Conservation (phyloP, 441 rosid genomes). For the Jatropha podagrica region DNA sequence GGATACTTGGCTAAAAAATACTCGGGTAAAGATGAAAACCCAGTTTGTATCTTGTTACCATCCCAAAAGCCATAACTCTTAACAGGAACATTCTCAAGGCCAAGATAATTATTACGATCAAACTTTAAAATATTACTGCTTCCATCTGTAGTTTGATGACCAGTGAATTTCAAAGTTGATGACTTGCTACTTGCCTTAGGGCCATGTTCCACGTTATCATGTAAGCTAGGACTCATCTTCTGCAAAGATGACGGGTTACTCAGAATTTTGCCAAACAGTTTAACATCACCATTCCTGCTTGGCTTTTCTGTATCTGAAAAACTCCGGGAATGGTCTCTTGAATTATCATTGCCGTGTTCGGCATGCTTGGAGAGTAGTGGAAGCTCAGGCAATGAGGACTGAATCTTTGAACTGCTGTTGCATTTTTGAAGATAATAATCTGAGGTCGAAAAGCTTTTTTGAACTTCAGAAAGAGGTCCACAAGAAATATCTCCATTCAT, state of each 20-base stretch:
- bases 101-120: slow-evolving; percentile 43
- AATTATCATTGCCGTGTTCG: slow-evolving; percentile 38
- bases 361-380: slow-evolving; percentile 33
- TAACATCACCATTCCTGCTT: slow-evolving; percentile 67
- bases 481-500: slow-evolving; percentile 37
- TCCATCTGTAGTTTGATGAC: slow-evolving; percentile 36
- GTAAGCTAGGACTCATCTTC: slow-evolving; percentile 25
- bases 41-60: slow-evolving; percentile 77
- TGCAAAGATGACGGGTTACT: slow-evolving; percentile 36
- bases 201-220: slow-evolving; percentile 42
- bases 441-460: slow-evolving; percentile 34
- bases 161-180: slow-evolving; percentile 39
- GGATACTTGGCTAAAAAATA: slow-evolving; percentile 76
- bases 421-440: slow-evolving; percentile 63
- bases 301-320: slow-evolving; percentile 52
- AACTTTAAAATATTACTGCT: slow-evolving; percentile 37
- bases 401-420: slow-evolving; percentile 29
- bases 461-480: slow-evolving; percentile 29
- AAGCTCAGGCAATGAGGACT: slow-evolving; percentile 38
- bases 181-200: slow-evolving; percentile 39
- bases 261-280: slow-evolving; percentile 85
- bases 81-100: slow-evolving; percentile 64
- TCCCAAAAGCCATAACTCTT: slow-evolving; percentile 86
- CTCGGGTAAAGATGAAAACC: slow-evolving; percentile 69
- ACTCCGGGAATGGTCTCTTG: slow-evolving; percentile 40